Percentiles rank a stretch among this genome's conserved stretches.
These are phyloP conservation scores for Cystobasidium sp. DNA, from an alignment of 1,284 basidiomycete genomes.

Conservation along the genomic window DNA sequence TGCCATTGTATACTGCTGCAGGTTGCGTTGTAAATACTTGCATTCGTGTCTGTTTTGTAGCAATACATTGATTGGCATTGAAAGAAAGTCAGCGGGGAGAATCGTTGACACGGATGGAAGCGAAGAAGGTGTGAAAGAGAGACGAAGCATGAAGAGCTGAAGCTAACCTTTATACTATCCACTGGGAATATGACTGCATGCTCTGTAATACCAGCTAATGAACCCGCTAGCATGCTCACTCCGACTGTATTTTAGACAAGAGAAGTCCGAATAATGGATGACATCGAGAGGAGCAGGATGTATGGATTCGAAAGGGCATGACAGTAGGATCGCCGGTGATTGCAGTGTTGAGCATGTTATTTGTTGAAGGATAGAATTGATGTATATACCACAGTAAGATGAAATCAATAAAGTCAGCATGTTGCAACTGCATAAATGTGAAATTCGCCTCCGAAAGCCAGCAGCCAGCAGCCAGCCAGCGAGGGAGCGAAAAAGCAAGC, in stretches of 20 bases:
- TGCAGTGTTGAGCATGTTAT: background rate
- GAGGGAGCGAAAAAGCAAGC: background rate
- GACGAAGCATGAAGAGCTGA: background rate
- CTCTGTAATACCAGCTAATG: slow-evolving; percentile 96
- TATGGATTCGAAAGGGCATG: background rate
- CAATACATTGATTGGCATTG: background rate
- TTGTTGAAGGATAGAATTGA: slow-evolving; percentile 5
- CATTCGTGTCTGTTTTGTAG: slow-evolving; percentile 85
- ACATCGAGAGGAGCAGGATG: background rate
- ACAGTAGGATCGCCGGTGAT: background rate
- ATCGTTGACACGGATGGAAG: background rate
- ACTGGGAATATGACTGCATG: slow-evolving; percentile 99
- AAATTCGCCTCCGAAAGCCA: background rate
- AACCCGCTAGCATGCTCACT: slow-evolving; percentile 96
- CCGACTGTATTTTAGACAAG: slow-evolving; percentile 51
- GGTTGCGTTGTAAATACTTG: slow-evolving; percentile 85
- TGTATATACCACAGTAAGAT: slow-evolving; percentile 2
- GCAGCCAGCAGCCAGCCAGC: background rate
- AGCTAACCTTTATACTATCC: slow-evolving; percentile 91
- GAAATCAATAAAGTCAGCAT: background rate
- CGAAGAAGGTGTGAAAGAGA: background rate
- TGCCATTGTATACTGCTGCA: slow-evolving; percentile 81
- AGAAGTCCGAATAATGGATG: background rate
- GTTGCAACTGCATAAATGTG: too few relatives aligned
- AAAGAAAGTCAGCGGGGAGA: background rate